Percentiles rank a stretch among this genome's conserved stretches.
Conservation (phyloP, 805 yeast species). For the Lachancea nothofagi region DNA sequence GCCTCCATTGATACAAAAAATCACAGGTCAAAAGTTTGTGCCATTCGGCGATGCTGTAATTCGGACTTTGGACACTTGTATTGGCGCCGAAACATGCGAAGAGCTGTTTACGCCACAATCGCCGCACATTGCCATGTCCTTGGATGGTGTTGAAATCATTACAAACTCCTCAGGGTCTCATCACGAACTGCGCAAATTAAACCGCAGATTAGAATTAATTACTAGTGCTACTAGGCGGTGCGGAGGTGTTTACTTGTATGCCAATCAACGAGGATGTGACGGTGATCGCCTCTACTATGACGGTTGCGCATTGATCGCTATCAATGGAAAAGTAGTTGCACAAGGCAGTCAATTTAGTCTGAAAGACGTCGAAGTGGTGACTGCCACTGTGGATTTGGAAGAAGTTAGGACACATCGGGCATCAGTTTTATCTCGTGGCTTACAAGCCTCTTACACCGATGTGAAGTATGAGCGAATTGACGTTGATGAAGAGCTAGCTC, state of each 20-base stretch:
- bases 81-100: conserved; percentile 98
- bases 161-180: conserved; percentile 98
- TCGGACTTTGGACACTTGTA: conserved; percentile 74
- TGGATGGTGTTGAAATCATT: conserved; percentile 96
- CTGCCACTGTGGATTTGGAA: conserved; percentile 92
- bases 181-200: conserved; percentile 86
- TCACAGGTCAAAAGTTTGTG: conserved; percentile 64
- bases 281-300: conserved; percentile 96
- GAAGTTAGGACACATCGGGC: conserved; percentile 82
- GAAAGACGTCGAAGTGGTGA: conserved; percentile 86
- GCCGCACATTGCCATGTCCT: conserved; percentile 85
- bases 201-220: conserved; percentile 78
- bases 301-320: conserved; percentile 92
- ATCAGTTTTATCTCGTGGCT: conserved; percentile 62
- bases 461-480: conserved; percentile 46
- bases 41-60: conserved; percentile 89
- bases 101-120: conserved; percentile 95
- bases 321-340: conserved; percentile 86
- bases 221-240: conserved; percentile 91
- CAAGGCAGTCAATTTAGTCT: conserved; percentile 90
- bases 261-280: conserved; percentile 97
- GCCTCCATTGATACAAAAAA: conserved; percentile 61
- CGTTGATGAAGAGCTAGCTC: conserved; percentile 63
- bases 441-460: conserved; percentile 48
- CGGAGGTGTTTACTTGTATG: conserved; percentile 90